Evolutionary conservation across 2,329 filamentous ascomycete genomes (phyloP).

Genomic region (Talaromyces sp.): DNA sequence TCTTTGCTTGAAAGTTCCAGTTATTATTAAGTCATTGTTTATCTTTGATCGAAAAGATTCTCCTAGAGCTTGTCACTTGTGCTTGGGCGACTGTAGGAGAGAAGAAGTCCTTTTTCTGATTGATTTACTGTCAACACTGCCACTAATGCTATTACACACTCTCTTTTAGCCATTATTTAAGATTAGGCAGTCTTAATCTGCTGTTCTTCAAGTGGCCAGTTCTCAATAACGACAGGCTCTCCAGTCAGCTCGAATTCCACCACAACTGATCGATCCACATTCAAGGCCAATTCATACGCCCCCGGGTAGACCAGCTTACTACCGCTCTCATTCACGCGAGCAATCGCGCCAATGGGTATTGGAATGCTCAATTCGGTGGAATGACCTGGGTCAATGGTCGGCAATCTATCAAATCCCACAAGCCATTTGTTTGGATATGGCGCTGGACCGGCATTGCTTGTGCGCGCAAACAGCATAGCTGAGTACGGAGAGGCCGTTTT

Average conservation of each 20-base stretch:
- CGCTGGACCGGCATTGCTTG: slow-evolving; percentile 30
- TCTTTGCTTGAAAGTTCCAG: background rate
- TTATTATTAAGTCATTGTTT: background rate
- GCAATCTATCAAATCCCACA: slow-evolving; percentile 33
- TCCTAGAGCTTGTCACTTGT: background rate
- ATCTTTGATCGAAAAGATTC: background rate
- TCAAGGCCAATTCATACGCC: slow-evolving; percentile 36
- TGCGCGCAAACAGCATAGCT: slow-evolving; percentile 35
- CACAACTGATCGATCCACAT: slow-evolving; percentile 34
- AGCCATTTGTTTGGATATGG: slow-evolving; percentile 41
- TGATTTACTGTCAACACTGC: background rate
- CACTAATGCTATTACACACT: background rate
- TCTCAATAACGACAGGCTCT: slow-evolving; percentile 23
- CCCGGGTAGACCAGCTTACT: slow-evolving; percentile 39
- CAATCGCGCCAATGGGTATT: slow-evolving; percentile 34
- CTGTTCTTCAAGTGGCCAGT: slow-evolving; percentile 6
- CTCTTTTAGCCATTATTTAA: background rate
- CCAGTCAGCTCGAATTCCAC: slow-evolving; percentile 30
- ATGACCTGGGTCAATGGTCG: slow-evolving; percentile 18
- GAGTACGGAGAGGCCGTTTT: slow-evolving; percentile 35
- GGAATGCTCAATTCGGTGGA: slow-evolving; percentile 27
- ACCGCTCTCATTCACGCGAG: slow-evolving; percentile 32
- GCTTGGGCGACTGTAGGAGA: background rate
- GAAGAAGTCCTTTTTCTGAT: background rate
- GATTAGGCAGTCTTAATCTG: background rate